Conservation (phyloP, 352 stramenopile genomes). For the Pythium dissimile region DNA sequence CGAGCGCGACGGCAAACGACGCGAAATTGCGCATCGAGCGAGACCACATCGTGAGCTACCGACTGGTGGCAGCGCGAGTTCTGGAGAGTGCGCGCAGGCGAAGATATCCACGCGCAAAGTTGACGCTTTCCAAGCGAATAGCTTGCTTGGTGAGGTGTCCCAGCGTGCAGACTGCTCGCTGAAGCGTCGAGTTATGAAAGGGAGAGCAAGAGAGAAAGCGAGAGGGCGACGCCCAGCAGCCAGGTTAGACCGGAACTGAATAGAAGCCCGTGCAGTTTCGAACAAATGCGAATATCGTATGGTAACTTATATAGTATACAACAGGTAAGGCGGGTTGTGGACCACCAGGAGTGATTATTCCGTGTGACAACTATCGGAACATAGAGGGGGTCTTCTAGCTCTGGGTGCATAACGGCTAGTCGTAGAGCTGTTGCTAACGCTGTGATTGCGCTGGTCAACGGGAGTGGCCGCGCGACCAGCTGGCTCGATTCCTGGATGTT, state of each 20-base stretch:
- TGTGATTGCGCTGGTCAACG: constrained; percentile 11
- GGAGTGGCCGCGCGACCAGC: neutral
- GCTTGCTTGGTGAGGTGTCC: too few species aligned
- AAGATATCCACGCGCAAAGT: too few species aligned
- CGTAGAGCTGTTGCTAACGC: neutral
- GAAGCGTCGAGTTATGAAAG: neutral
- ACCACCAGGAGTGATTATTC: neutral
- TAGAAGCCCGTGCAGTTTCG: constrained; percentile 14
- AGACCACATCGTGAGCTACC: constrained; percentile 17
- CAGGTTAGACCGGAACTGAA: constrained; percentile 13
- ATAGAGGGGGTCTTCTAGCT: neutral
- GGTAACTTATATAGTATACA: neutral
- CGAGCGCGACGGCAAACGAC: constrained; percentile 22
- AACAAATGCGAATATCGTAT: neutral
- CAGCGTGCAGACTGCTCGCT: neutral
- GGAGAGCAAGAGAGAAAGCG: constrained; percentile 4
- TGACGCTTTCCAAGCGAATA: too few species aligned
- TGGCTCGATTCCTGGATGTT: constrained; percentile 7
- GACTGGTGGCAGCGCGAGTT: neutral
- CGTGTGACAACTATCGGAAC: neutral
- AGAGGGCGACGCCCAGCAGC: too few species aligned
- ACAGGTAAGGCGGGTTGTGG: neutral
- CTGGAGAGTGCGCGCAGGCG: neutral
- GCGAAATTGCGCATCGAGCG: constrained; percentile 21
- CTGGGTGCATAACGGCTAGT: constrained; percentile 6